Evolutionary conservation across 2,329 filamentous ascomycete species (phyloP).

Genomic region (Xylaria sp.): DNA sequence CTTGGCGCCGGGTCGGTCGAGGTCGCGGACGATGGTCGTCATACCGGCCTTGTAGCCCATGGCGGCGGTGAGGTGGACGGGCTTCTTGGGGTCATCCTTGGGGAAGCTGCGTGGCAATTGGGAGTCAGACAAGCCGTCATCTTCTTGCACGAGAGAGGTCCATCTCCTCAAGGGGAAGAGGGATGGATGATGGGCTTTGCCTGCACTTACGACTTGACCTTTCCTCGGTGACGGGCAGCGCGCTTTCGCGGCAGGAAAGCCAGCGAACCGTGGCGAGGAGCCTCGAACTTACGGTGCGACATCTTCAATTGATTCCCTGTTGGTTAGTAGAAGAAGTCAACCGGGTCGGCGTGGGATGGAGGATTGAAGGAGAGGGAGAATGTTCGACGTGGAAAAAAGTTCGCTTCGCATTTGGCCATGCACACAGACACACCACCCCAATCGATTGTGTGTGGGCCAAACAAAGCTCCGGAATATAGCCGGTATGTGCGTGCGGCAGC

Average conservation of each 20-base stretch:
- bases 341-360: conserved; percentile 47
- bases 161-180: background rate
- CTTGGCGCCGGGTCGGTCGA: conserved; percentile 99
- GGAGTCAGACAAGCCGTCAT: conserved; percentile 35
- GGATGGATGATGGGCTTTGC: conserved; percentile 36
- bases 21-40: conserved; percentile 99
- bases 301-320: conserved; percentile 53
- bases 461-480: conserved; percentile 45
- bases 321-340: conserved; percentile 51
- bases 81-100: conserved; percentile 99
- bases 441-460: conserved; percentile 40
- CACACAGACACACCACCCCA: conserved; percentile 10
- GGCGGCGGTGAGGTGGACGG: conserved; percentile 95
- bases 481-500: conserved; percentile 34
- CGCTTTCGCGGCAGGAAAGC: conserved; percentile 91
- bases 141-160: background rate
- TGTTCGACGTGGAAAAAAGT: conserved; percentile 40
- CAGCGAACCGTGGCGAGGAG: conserved; percentile 94
- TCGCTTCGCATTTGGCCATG: conserved; percentile 41
- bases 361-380: conserved; percentile 43
- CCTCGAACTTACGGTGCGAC: conserved; percentile 74
- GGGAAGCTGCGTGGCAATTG: conserved; percentile 77
- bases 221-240: conserved; percentile 91
- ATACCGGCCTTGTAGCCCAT: conserved; percentile 99
- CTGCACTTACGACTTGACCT: conserved; percentile 92